A percentile compares a stretch with the other conserved stretches of the same genome.
Evolutionary conservation across 2,329 filamentous ascomycete species (phyloP).

Genomic region (Beauveria bassiana): DNA sequence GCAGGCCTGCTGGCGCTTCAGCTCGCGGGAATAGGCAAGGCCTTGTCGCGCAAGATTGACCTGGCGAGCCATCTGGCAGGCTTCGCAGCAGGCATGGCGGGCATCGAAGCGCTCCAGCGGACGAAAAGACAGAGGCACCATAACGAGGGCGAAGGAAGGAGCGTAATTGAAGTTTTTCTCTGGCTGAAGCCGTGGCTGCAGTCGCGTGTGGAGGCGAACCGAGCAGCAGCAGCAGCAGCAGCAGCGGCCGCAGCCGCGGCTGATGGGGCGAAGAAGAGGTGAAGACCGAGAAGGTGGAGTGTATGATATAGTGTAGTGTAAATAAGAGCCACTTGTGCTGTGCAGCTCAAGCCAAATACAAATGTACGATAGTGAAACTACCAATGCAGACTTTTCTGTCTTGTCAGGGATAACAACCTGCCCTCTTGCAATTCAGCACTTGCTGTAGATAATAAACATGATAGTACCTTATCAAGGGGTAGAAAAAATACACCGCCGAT

Average conservation of each 20-base stretch:
- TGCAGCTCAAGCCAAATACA: too few relatives aligned
- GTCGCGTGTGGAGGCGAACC: neutral
- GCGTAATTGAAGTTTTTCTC: slow-evolving; percentile 9
- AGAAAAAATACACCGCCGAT: too few relatives aligned
- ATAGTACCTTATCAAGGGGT: too few relatives aligned
- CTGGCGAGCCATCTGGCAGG: slow-evolving; percentile 46
- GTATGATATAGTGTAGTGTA: neutral
- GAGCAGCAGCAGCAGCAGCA: neutral
- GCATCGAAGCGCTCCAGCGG: slow-evolving; percentile 27
- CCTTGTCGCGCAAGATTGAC: slow-evolving; percentile 36
- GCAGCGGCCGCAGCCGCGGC: neutral
- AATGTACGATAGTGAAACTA: too few relatives aligned
- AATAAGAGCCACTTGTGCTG: neutral
- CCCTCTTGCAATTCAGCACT: too few relatives aligned
- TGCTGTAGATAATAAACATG: too few relatives aligned
- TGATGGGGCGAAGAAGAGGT: neutral
- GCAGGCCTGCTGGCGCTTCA: slow-evolving; percentile 43
- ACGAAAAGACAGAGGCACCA: slow-evolving; percentile 8
- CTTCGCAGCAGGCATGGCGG: slow-evolving; percentile 38
- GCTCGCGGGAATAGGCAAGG: slow-evolving; percentile 37
- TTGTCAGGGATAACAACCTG: too few relatives aligned
- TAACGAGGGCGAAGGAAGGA: slow-evolving; percentile 13
- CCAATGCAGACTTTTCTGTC: too few relatives aligned
- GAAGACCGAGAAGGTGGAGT: neutral
- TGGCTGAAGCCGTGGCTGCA: slow-evolving; percentile 2